Evolutionary conservation across 371 early-diverging fungal species (phyloP).

Genomic region (Syncephalis plumigaleata): DNA sequence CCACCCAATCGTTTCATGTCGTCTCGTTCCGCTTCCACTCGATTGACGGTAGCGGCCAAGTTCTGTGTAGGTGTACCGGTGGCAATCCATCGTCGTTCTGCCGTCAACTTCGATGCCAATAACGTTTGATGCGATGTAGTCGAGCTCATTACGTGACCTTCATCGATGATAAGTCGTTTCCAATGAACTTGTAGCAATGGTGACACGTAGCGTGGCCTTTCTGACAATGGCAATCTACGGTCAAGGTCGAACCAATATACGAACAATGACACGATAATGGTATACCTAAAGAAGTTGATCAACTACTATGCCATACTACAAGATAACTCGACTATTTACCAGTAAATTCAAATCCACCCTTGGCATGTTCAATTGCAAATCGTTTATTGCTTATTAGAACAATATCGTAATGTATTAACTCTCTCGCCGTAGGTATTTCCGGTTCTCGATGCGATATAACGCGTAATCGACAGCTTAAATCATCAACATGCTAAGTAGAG

Average conservation of each 20-base stretch:
- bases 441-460: too few species aligned
- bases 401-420: not conserved
- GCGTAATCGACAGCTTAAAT: too few species aligned
- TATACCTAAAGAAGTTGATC: not conserved
- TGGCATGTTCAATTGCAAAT: not conserved
- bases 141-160: conserved; percentile 36
- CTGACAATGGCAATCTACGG: conserved; percentile 2
- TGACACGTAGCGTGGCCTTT: conserved; percentile 13
- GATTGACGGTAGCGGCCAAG: conserved; percentile 13
- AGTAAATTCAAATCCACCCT: not conserved
- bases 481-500: too few species aligned
- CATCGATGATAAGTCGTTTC: conserved; percentile 61
- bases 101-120: conserved; percentile 31
- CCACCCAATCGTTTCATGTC: conserved; percentile 25
- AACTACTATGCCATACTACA: not conserved
- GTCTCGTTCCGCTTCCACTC: conserved; percentile 4
- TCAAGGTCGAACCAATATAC: too few species aligned
- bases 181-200: conserved; percentile 51
- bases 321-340: not conserved
- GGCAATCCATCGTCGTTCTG: conserved; percentile 55
- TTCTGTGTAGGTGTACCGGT: conserved; percentile 50
- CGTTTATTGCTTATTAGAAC: not conserved
- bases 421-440: too few species aligned
- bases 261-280: too few species aligned
- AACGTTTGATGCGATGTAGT: conserved; percentile 20